Evolutionary conservation across 495 filamentous ascomycete genomes (phyloP).

Genomic region (Penicillium cataractarum): DNA sequence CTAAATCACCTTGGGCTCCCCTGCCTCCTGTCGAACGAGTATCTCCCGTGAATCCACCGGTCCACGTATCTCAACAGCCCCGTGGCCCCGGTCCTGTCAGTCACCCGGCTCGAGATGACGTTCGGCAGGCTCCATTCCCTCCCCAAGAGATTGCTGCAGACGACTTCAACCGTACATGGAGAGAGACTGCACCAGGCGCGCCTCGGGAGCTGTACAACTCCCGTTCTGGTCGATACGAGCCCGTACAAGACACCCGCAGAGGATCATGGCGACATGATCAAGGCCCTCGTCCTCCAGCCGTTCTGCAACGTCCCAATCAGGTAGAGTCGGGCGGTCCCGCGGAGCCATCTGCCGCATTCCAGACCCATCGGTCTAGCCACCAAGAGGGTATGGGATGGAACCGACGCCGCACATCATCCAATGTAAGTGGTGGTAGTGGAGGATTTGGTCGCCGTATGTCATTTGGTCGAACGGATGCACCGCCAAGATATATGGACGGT

Average conservation of each 20-base stretch:
- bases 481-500: slow-evolving; percentile 48
- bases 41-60: slow-evolving; percentile 62
- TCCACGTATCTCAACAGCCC: slow-evolving; percentile 35
- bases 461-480: slow-evolving; percentile 50
- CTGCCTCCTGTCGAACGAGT: slow-evolving; percentile 83
- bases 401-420: slow-evolving; percentile 87
- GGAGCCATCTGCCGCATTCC: slow-evolving; percentile 91
- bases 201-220: slow-evolving; percentile 89
- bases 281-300: slow-evolving; percentile 69
- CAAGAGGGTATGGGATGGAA: slow-evolving; percentile 70
- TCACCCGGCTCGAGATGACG: slow-evolving; percentile 41
- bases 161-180: slow-evolving; percentile 87
- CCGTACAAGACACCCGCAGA: slow-evolving; percentile 75
- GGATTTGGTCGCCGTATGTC: slow-evolving; percentile 63
- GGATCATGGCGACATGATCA: slow-evolving; percentile 68
- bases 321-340: slow-evolving; percentile 69
- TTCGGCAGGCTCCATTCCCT: slow-evolving; percentile 38
- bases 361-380: slow-evolving; percentile 70
- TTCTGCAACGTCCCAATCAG: slow-evolving; percentile 72
- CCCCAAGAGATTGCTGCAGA: slow-evolving; percentile 91
- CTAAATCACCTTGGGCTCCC: slow-evolving; percentile 89
- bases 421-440: slow-evolving; percentile 89
- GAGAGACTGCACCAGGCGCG: slow-evolving; percentile 64
- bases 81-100: slow-evolving; percentile 28
- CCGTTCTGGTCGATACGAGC: slow-evolving; percentile 91